These are phyloP conservation scores for Sugiyamaella japonica DNA, from an alignment of 1,139 yeast genomes.

Conservation along the genomic window DNA sequence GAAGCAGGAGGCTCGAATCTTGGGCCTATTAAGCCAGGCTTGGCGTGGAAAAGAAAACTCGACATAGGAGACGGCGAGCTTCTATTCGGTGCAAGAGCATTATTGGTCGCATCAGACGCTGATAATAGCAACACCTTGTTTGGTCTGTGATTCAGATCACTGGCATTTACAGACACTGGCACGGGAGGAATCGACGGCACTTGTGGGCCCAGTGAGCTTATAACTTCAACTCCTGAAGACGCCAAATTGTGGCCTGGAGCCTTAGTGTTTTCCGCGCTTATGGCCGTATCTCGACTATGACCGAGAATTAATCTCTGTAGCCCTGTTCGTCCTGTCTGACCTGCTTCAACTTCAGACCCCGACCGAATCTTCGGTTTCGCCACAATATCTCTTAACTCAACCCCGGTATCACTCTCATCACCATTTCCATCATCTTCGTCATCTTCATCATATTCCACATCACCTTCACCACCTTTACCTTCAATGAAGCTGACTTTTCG, in stretches of 20 bases:
- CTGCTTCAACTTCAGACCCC: background rate
- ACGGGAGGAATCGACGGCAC: slow-evolving; percentile 1
- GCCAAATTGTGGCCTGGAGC: too few relatives aligned
- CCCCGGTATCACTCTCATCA: background rate
- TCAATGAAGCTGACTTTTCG: slow-evolving; percentile 14
- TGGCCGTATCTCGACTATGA: background rate
- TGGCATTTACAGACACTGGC: background rate
- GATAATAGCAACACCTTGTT: background rate
- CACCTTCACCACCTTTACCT: background rate
- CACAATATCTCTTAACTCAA: background rate
- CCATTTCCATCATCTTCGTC: slow-evolving; percentile 5
- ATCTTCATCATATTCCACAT: background rate
- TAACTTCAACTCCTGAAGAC: too few relatives aligned
- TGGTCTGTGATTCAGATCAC: slow-evolving; percentile 2
- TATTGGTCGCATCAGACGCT: background rate
- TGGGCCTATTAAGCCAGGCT: slow-evolving; percentile 27
- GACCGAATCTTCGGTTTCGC: background rate
- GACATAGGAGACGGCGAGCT: slow-evolving; percentile 2
- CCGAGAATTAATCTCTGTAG: background rate
- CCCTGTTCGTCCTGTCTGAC: background rate
- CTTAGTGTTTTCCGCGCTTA: background rate
- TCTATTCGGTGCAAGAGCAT: background rate
- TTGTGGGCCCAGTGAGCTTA: too few relatives aligned
- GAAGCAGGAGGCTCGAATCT: slow-evolving; percentile 19
- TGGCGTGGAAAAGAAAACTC: background rate